Base-by-base conservation (phyloP, 192 early-diverging fungal species). In the Gamsiella multidivaricata region DNA sequence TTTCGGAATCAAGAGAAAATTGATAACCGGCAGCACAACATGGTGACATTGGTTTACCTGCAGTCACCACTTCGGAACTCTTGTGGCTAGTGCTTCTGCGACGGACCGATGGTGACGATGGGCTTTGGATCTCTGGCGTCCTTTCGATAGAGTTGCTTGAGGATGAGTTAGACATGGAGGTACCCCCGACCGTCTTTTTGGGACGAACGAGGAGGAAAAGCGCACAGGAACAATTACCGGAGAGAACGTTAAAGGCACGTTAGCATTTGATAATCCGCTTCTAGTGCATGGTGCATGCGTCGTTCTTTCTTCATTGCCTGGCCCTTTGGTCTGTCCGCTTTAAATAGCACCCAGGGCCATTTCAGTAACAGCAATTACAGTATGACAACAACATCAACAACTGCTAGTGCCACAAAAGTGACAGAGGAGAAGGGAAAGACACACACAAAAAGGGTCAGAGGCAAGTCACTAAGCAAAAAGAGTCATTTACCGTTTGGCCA, bases 61-160 rank as follows among this genome's bases (percentile, higher is more conserved):
- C 86, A 67, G 88, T 83, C 15, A 94, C 90, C 2, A 93, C 87
- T n/a, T 86, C 85, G 5, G 90, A 82, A 47, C 85, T 72, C 26
- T 84, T 84, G 31, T 86, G 81, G 29, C 82, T 85, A 22, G 89
- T 73, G 36, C 81, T 84, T 63, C 84, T 73, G 23, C 87, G 69
- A 17, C 85, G 80, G 23, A 68, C 51, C 10, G 82, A 57, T 20
- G 68, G 46, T 36, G 75, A 63, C 0, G 82, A 76, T 0, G 70
- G 64, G 12, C n/a, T 52, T 54, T 59, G 33, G 18, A 29, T 15
- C 23, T 78, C 63, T 12, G 54, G 20, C 17, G 43, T 47, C n/a
- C 65, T 42, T 26, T 61, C 64, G 18, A 69, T 28, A 10, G 59
- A 83, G 43, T 75, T 69, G 32, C 26, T 68, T 4, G 61, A 70